Base-by-base conservation (phyloP, 352 stramenopile species). In the Pythium sp. region DNA sequence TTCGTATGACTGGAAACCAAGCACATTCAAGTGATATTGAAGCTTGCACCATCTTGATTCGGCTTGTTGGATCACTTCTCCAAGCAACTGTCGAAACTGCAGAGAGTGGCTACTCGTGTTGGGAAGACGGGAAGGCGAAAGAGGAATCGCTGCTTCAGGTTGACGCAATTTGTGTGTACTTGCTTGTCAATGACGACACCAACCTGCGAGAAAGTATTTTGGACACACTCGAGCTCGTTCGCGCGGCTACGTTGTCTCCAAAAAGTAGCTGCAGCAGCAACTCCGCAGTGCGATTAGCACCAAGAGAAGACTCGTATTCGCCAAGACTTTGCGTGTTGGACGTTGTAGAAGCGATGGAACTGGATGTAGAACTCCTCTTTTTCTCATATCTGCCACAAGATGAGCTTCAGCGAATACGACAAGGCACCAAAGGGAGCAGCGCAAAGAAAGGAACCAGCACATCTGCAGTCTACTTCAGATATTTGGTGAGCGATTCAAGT, bases 91-190 rank as follows among this genome's bases (percentile, higher is more conserved):
- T 46, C 32, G 49, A 65, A 7, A 58, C 63, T n/a, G 11, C 22
- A 18, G 4, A 59, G 2, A 46, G 46, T 3, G 46, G 14, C 0
- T 11, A 53, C n/a, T 24, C 22, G 11, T 68, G 70, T 5, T 91
- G 84, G 84, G 70, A 82, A 61, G 72, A 46, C 57, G 8, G 36
- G 2, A 77, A 75, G 22, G 70, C 68, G 28, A 64, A 62, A 38
- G 69, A 81, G 3, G 81, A 90, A 22, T 84, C 82, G 1, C 71
- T 94, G 32, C 72, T 85, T 32, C 82, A 91, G n/a, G 72, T 90
- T 0, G 86, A 94, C 55, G 81, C 84, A 18, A 65, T 82, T 0
- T 70, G 73, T 0, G 67, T 94, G 5, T 91, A 86, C 36, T 51
- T 94, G 22, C 72, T 94, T 1, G 75, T 77, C 34, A 72, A 86